Evolutionary conservation across 495 filamentous ascomycete genomes (phyloP), one percentile per base, ranked within the genome.

Genomic region (Bombardia bombarda): DNA sequence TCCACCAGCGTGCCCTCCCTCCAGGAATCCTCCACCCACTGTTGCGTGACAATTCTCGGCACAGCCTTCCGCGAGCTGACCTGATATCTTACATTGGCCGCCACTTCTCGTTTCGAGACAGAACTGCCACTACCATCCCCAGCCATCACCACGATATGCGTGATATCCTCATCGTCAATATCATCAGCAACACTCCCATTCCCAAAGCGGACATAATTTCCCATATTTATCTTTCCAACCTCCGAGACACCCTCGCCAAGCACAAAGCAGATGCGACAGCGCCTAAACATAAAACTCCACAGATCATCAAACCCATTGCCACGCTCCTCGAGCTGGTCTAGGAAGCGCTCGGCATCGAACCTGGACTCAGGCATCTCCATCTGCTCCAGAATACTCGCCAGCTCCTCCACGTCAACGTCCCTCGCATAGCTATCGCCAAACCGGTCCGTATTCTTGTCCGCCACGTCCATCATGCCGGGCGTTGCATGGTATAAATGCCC

Each of bases 21-120:
- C 86, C 90, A 93, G 52, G 85, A 84, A 45, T 87, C 77, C 38
- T 79, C 72, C 1, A 95, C 66, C 92, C 92, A 98, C 16, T 70
- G 66, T 19, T 67, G 49, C 1, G 63, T 77, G 10, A 96, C 84
- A 19, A 94, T 61, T 51, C 89, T 71, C 1, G 90, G 87, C 13
- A 87, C 49, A 7, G 6, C 37, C 66, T 60, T 57, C 43, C 63
- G 52, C 44, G 53, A 46, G 39, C 71, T 65, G 38, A 77, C 60
- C 22, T 46, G 38, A 22, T 66, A 50, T 43, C 73, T 62, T 22
- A 80, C 55, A 19, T 69, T 51, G 4, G 58, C 67, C 17, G 72
- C 61, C 21, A 57, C 40, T 14, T 63, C 61, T 38, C 53, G 53
- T 53, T 57, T 49, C 36, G 46, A 30, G 0, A 23, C 33, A 12